Evolutionary conservation across 768 basidiomycete species (phyloP), one percentile per base, ranked within the genome.

Genomic region (Tricholoma bakamatsutake): DNA sequence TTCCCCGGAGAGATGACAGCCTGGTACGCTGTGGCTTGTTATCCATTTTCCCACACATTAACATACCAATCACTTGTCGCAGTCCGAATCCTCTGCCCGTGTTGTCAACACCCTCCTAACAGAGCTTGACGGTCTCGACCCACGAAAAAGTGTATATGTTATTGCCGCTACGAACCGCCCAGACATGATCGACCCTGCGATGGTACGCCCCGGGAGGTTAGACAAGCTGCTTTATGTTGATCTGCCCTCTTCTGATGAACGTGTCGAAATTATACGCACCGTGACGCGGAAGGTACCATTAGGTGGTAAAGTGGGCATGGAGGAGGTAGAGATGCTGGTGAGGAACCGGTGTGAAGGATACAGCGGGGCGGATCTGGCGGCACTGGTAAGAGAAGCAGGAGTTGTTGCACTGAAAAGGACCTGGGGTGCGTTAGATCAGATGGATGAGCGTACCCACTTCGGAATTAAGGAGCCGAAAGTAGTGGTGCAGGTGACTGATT

Each of bases 111-210:
- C 94, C 0, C 82, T 98, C 5, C 79, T 97, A 5, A 95, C 94
- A 6, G 94, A 97, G 67, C 84, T 98, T 18, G 94, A 97, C 60
- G 94, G 94, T 0, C 85, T 98, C 24, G 91, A 94, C 57, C 76
- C 83, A 1, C 83, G 93, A 33, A 92, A 90, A 69, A 80, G 81
- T 39, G 92, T 97, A 56, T 95, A 93, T 64, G 93, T 98, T 42
- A 92, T 97, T 56, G 94, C 89, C 0, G 95, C 95, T 7, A 97
- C 93, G 30, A 98, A 96, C 69, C 79, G 94, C 11, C 94, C 94
- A 1, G 93, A 98, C 73, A 96, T 96, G 86, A 94, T 97, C 57
- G 94, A 98, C 66, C 95, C 94, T 0, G 94, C 95, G 6, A 95
- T 96, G 93, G 91, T 93, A 52, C 88, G 94, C n/a, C 95, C 95